Evolutionary conservation across 345 rosid species (phyloP).

Genomic region (Abelmoschus esculentus): DNA sequence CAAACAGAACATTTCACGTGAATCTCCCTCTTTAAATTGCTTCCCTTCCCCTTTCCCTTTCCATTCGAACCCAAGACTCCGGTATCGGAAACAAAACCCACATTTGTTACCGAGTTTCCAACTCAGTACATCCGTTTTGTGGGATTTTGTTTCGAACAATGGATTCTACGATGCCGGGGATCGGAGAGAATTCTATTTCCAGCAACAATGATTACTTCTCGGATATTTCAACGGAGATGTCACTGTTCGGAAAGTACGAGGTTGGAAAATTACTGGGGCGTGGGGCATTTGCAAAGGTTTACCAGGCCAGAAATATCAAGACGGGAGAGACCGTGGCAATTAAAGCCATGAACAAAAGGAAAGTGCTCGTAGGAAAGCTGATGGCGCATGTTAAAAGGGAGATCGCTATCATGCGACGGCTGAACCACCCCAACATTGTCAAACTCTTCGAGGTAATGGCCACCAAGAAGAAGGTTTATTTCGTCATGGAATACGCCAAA

Average conservation of each 20-base stretch:
- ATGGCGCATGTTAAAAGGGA: constrained; percentile 50
- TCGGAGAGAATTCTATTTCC: background rate
- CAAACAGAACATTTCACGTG: background rate
- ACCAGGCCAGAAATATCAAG: constrained; percentile 43
- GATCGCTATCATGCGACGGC: constrained; percentile 74
- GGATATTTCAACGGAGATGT: constrained; percentile 17
- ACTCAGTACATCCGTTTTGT: background rate
- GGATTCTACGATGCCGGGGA: constrained; percentile 1
- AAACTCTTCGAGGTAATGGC: constrained; percentile 72
- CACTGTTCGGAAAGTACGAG: constrained; percentile 65
- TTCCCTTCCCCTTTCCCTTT: too few relatives aligned
- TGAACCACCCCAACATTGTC: constrained; percentile 56
- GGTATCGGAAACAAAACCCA: background rate
- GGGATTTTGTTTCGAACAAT: background rate
- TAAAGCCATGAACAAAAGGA: constrained; percentile 72
- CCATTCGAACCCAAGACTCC: too few relatives aligned
- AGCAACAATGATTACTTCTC: background rate
- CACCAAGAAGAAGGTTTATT: constrained; percentile 64
- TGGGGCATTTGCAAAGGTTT: constrained; percentile 88
- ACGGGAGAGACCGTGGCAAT: constrained; percentile 84
- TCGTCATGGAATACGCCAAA: constrained; percentile 85
- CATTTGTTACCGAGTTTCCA: background rate
- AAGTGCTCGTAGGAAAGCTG: constrained; percentile 42
- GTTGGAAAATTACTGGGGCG: constrained; percentile 64
- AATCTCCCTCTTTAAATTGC: background rate